Base-by-base conservation (phyloP, 2,329 filamentous ascomycete species). In the Conoideocrella luteorostrata region DNA sequence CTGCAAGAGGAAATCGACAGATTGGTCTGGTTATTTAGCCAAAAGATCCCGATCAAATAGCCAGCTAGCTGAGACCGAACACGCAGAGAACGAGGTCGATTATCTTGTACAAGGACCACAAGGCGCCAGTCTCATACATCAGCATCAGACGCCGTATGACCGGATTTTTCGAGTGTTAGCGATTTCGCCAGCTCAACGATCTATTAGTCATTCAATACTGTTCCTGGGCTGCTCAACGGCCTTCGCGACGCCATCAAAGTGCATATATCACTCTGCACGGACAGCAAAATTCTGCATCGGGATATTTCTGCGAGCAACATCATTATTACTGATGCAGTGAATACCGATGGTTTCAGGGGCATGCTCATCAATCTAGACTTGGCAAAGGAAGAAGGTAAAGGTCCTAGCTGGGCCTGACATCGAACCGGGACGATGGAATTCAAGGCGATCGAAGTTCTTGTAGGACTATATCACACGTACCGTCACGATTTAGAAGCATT, bases 241-340 rank as follows among this genome's bases (percentile, higher is more conserved):
- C 28, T 49, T n/a, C 38, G 47, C 23, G 47, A 45, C 23, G 47
- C 47, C 18, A 33, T 49, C 21, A 40, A 39, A 28, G 38, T 29
- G 12, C 46, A 48, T 21, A 39, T 15, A 34, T 48, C 46, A 4
- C 43, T 48, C 12, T 48, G 30, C 18, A 34, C 32, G 9, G 36
- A 13, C 32, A 43, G 21, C 7, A 41, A 46, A 1, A 44, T 48
- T 15, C 36, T 48, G 10, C 43, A 44, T 28, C 32, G 37, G 9
- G 45, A 47, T 18, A 47, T 47, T 4, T 47, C 41, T 7, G 41
- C 40, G n/a, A 47, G 41, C n/a, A 47, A 44, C 23, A 39, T 47
- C 29, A 44, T 44, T 20, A 39, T 47, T 24, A 47, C 45, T 12
- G 36, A 47, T 21, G 35, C 35, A n/a, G 22, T 23, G 7, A 34